These are phyloP conservation scores for Penicillium argentinense DNA, from an alignment of 495 filamentous ascomycete species.

Conservation along the genomic window DNA sequence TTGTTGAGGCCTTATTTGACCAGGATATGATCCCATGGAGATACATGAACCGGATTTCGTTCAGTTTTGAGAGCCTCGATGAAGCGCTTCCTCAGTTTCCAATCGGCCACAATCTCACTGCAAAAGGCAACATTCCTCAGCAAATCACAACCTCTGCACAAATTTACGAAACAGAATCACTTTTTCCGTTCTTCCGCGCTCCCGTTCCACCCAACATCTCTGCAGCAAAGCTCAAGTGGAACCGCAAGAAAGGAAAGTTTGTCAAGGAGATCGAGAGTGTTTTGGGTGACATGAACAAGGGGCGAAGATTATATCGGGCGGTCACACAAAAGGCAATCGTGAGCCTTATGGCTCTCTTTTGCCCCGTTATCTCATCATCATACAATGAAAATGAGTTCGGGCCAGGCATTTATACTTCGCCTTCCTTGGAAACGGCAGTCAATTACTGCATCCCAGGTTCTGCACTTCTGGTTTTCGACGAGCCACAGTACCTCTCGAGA, in stretches of 20 bases:
- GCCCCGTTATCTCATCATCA: not conserved
- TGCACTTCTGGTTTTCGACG: conserved; percentile 1
- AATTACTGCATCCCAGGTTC: not conserved
- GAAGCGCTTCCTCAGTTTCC: not conserved
- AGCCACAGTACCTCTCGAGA: not conserved
- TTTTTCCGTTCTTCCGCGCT: not conserved
- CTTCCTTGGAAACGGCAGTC: not conserved
- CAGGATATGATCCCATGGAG: not conserved
- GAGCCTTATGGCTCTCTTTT: not conserved
- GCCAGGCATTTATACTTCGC: conserved; percentile 1
- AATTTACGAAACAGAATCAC: not conserved
- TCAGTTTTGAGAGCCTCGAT: not conserved
- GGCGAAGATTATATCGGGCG: not conserved
- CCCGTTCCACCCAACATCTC: not conserved
- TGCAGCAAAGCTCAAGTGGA: not conserved
- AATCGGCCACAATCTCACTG: not conserved
- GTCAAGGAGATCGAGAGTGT: not conserved
- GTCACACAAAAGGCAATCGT: not conserved
- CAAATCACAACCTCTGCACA: not conserved
- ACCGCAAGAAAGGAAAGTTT: not conserved
- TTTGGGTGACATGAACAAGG: not conserved
- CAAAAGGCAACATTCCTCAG: not conserved
- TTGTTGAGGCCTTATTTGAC: conserved; percentile 1
- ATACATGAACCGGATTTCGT: not conserved
- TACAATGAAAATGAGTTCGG: conserved; percentile 1